Conservation (phyloP, 2,329 filamentous ascomycete species). For the Colletotrichum neosansevieriae region DNA sequence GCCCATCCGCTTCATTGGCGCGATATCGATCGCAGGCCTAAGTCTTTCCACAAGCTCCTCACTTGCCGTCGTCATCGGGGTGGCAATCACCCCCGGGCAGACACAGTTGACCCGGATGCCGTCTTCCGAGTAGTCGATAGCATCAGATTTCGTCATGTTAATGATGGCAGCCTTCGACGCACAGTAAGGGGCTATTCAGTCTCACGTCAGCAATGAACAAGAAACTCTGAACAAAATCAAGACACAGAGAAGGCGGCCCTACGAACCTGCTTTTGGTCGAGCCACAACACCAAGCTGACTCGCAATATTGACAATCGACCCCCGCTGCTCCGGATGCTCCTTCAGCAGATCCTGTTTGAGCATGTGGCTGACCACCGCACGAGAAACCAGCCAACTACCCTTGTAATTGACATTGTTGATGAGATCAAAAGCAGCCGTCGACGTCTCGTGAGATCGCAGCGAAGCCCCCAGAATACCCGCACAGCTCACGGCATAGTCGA, state of each 20-base stretch:
- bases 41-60: constrained; percentile 54
- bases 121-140: constrained; percentile 65
- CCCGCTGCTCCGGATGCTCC: constrained; percentile 56
- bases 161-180: constrained; percentile 70
- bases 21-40: constrained; percentile 57
- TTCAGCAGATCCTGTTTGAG: constrained; percentile 56
- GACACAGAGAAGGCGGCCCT: not conserved
- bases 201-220: not conserved
- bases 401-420: constrained; percentile 68
- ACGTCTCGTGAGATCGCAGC: constrained; percentile 59
- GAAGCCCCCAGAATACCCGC: constrained; percentile 62
- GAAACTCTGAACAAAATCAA: too few species aligned
- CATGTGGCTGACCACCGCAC: constrained; percentile 60
- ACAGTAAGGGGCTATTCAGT: constrained; percentile 62
- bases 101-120: constrained; percentile 66
- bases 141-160: constrained; percentile 67
- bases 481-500: constrained; percentile 70
- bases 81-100: constrained; percentile 73
- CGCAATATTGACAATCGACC: constrained; percentile 64
- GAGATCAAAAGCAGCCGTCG: constrained; percentile 61
- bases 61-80: constrained; percentile 58
- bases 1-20: constrained; percentile 65
- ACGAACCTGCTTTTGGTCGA: constrained; percentile 57
- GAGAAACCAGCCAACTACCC: constrained; percentile 61
- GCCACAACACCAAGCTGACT: constrained; percentile 65